Evolutionary conservation across 1,139 yeast species (phyloP).

Genomic region (Scheffersomyces cryptocercus): DNA sequence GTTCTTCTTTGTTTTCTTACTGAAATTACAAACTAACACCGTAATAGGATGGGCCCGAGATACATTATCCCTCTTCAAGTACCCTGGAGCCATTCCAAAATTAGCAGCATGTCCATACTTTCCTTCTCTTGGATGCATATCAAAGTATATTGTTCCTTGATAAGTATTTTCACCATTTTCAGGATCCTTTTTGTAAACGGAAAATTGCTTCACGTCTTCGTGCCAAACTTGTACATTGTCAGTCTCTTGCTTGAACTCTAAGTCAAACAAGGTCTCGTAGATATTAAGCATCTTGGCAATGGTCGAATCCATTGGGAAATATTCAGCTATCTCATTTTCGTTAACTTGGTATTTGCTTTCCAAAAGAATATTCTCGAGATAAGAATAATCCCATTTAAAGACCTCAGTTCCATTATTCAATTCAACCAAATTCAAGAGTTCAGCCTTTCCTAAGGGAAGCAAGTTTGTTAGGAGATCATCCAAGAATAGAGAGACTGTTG

Average conservation of each 20-base stretch:
- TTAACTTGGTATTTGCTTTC: constrained; percentile 73
- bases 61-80: constrained; percentile 45
- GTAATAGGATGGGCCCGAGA: constrained; percentile 66
- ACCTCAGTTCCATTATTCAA: constrained; percentile 64
- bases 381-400: constrained; percentile 75
- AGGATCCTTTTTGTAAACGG: constrained; percentile 61
- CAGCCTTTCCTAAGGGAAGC: constrained; percentile 57
- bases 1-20: constrained; percentile 68
- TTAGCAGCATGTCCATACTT: constrained; percentile 89
- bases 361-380: constrained; percentile 61
- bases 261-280: constrained; percentile 66
- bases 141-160: constrained; percentile 78
- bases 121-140: constrained; percentile 82
- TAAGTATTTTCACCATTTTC: constrained; percentile 53
- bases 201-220: constrained; percentile 70
- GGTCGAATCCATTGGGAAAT: constrained; percentile 72
- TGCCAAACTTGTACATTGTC: constrained; percentile 57
- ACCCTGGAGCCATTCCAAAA: constrained; percentile 70
- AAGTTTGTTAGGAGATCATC: constrained; percentile 60
- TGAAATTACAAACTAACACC: constrained; percentile 81
- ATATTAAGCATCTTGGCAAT: constrained; percentile 66
- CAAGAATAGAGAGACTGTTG: constrained; percentile 60
- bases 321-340: constrained; percentile 69
- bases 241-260: constrained; percentile 60
- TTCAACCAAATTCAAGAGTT: constrained; percentile 47